These are phyloP conservation scores for Zoysia japonica DNA, from an alignment of 176 grass and related monocot genomes.

Conservation along the genomic window DNA sequence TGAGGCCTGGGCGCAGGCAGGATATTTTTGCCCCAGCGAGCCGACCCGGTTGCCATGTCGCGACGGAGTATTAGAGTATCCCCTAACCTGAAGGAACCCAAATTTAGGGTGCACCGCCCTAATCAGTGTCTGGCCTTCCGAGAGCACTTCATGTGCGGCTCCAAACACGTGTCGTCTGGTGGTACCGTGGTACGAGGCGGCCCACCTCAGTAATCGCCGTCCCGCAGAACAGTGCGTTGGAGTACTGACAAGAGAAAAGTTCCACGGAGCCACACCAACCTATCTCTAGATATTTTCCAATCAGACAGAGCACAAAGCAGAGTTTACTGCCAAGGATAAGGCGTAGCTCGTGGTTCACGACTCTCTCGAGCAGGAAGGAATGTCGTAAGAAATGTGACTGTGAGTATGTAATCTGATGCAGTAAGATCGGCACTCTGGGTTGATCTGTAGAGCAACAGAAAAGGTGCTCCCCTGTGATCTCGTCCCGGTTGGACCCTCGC, in stretches of 20 bases:
- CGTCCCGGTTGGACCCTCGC: no score
- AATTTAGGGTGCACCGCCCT: neutral
- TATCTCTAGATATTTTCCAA: neutral
- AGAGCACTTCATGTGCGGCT: neutral
- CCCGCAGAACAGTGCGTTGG: neutral
- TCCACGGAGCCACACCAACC: neutral
- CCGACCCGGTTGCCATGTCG: no score
- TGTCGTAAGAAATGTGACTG: no score
- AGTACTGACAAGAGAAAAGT: neutral
- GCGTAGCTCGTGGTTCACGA: no score
- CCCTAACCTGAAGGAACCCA: neutral
- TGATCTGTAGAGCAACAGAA: neutral
- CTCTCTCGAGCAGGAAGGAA: no score
- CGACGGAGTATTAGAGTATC: neutral
- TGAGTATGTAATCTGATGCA: neutral
- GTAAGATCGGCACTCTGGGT: neutral
- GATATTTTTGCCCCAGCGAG: neutral
- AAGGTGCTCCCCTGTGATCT: neutral
- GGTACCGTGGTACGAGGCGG: neutral
- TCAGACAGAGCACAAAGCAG: neutral
- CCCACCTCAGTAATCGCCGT: neutral
- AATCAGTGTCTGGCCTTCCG: neutral
- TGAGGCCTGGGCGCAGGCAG: neutral
- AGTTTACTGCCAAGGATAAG: neutral
- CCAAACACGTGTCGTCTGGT: neutral